Evolutionary conservation across 2,329 filamentous ascomycete genomes (phyloP).

Genomic region (Saccharata proteae): DNA sequence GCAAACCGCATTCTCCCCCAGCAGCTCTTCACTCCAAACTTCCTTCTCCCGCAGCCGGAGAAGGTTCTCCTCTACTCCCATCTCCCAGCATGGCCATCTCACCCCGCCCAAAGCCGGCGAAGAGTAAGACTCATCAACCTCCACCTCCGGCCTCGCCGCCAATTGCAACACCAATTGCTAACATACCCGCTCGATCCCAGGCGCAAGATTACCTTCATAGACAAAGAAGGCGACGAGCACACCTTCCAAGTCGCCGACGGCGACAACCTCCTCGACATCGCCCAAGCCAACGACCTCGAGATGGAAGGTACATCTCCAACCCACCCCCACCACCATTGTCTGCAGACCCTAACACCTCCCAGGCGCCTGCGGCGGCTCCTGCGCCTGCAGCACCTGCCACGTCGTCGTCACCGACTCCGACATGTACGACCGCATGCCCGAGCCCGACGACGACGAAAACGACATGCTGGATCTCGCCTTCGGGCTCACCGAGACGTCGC

Average conservation of each 20-base stretch:
- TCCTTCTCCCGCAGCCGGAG: constrained; percentile 21
- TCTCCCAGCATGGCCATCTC: constrained; percentile 62
- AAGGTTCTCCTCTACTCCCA: constrained; percentile 53
- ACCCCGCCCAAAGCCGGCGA: constrained; percentile 77
- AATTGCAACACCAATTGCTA: too few relatives aligned
- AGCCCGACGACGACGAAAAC: constrained; percentile 71
- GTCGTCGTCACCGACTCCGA: constrained; percentile 67
- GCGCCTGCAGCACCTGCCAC: constrained; percentile 87
- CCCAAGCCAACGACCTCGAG: constrained; percentile 86
- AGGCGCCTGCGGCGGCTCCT: constrained; percentile 87
- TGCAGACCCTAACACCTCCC: constrained; percentile 6
- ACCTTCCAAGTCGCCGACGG: constrained; percentile 72
- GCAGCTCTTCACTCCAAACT: too few relatives aligned
- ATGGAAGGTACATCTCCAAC: constrained; percentile 56
- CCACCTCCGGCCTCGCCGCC: neutral
- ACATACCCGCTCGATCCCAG: constrained; percentile 32
- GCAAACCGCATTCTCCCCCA: too few relatives aligned
- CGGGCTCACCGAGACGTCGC: constrained; percentile 72
- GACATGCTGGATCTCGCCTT: constrained; percentile 89
- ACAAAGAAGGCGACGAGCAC: constrained; percentile 70
- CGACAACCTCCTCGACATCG: constrained; percentile 90
- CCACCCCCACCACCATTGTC: neutral
- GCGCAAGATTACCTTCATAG: constrained; percentile 80
- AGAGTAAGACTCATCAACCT: constrained; percentile 50
- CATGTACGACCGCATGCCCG: constrained; percentile 65